These are phyloP conservation scores for Lactarius sp. DNA, from an alignment of 768 basidiomycete genomes.

Conservation along the genomic window DNA sequence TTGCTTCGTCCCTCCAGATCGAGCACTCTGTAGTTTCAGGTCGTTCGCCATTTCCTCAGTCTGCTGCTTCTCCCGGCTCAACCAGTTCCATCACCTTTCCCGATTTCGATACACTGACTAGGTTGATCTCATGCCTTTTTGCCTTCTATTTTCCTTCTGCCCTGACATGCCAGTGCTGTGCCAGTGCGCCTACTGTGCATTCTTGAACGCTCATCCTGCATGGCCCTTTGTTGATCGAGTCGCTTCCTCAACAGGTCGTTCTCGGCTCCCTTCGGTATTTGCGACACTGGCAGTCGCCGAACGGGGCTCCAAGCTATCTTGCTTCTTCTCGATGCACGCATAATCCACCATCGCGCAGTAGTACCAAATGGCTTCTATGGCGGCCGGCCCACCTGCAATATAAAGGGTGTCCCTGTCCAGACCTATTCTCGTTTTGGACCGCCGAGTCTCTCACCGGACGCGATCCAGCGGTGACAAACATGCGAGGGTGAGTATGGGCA, in stretches of 20 bases:
- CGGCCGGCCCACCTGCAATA: conserved; percentile 18
- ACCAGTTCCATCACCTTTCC: too few relatives aligned
- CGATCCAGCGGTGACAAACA: conserved; percentile 7
- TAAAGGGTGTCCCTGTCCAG: conserved; percentile 8
- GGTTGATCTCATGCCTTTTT: too few relatives aligned
- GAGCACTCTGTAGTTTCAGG: too few relatives aligned
- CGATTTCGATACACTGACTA: too few relatives aligned
- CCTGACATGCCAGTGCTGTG: background rate
- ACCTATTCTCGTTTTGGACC: background rate
- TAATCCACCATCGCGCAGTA: conserved; percentile 20
- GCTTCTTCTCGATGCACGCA: conserved; percentile 15
- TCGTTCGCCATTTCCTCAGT: too few relatives aligned
- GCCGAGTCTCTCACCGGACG: conserved; percentile 4
- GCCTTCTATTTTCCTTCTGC: background rate
- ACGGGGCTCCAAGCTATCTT: background rate
- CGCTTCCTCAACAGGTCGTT: conserved; percentile 4
- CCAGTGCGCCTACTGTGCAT: background rate
- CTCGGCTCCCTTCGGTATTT: conserved; percentile 1
- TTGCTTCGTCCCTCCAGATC: too few relatives aligned
- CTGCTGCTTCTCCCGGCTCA: too few relatives aligned
- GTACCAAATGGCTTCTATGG: conserved; percentile 20
- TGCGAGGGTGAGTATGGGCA: background rate
- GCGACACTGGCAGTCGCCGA: background rate
- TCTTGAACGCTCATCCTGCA: background rate
- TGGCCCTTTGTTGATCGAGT: conserved; percentile 1